Evolutionary conservation across 345 rosid genomes (phyloP).

Genomic region (Erysimum cheiranthoides): DNA sequence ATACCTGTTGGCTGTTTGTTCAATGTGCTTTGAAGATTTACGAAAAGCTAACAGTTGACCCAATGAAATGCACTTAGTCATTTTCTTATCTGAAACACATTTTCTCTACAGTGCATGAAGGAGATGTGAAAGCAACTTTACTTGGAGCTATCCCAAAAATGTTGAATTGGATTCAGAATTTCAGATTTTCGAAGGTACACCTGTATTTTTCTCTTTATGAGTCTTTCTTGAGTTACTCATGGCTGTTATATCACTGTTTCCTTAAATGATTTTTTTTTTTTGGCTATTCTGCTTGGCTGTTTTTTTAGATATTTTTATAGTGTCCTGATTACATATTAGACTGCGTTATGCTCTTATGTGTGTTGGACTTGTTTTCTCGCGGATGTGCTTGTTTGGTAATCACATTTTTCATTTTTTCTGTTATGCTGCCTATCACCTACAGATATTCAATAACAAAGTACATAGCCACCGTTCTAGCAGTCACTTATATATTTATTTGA

Average conservation of each 20-base stretch:
- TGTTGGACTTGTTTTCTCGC: constrained; percentile 30
- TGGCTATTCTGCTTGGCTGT: constrained; percentile 23
- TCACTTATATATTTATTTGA: constrained; percentile 2
- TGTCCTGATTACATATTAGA: background rate
- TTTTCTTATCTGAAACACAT: constrained; percentile 37
- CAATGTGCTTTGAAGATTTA: constrained; percentile 15
- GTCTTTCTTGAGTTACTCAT: constrained; percentile 29
- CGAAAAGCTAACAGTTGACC: constrained; percentile 13
- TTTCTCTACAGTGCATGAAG: constrained; percentile 69
- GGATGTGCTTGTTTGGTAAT: constrained; percentile 15
- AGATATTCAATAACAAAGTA: constrained; percentile 6
- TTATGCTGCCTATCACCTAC: constrained; percentile 12
- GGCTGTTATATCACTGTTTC: constrained; percentile 25
- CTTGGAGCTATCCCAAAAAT: constrained; percentile 75
- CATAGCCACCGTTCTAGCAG: background rate
- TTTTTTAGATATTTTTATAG: background rate
- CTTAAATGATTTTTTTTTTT: constrained; percentile 1
- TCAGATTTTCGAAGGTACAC: constrained; percentile 73
- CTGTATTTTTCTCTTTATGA: constrained; percentile 31
- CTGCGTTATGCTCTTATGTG: constrained; percentile 16
- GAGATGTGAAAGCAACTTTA: constrained; percentile 69
- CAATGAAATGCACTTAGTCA: constrained; percentile 20
- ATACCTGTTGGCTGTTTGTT: constrained; percentile 11
- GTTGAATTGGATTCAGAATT: constrained; percentile 69
- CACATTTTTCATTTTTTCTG: background rate